Evolutionary conservation across 495 filamentous ascomycete genomes (phyloP).

Genomic region (Friedmanniomyces simplex): DNA sequence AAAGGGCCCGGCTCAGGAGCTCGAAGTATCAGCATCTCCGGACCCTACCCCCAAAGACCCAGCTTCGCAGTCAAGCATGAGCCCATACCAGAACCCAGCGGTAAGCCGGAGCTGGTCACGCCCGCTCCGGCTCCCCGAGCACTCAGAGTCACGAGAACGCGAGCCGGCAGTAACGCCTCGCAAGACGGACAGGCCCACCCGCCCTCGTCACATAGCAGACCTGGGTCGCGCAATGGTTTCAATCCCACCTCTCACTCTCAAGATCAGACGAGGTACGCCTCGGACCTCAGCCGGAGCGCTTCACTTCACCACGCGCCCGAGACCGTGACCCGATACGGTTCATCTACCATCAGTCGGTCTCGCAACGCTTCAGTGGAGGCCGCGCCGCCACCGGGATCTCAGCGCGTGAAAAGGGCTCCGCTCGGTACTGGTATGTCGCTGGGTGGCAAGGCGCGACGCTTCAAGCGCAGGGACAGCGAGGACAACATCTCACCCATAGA

Average conservation of each 20-base stretch:
- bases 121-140: constrained; percentile 19
- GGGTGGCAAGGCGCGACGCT: constrained; percentile 19
- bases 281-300: constrained; percentile 4
- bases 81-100: constrained; percentile 8
- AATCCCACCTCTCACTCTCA: neutral
- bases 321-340: constrained; percentile 5
- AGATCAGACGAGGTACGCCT: neutral
- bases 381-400: constrained; percentile 14
- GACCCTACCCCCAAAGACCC: constrained; percentile 11
- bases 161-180: constrained; percentile 17
- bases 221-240: constrained; percentile 11
- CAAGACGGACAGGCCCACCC: constrained; percentile 10
- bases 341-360: constrained; percentile 9
- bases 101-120: constrained; percentile 16
- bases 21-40: constrained; percentile 18
- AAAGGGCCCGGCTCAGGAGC: neutral
- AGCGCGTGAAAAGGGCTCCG: constrained; percentile 20
- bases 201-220: constrained; percentile 10
- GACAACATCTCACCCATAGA: constrained; percentile 22
- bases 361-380: constrained; percentile 17
- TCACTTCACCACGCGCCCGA: constrained; percentile 15
- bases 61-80: constrained; percentile 4
- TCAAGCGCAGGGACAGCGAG: constrained; percentile 23
- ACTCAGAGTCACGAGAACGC: constrained; percentile 12
- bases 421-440: constrained; percentile 20